A percentile compares a stretch with the other conserved stretches of the same genome.
phyloP scores from a whole-genome alignment of 345 rosid species.

The Boechera divaricarpa region DNA sequence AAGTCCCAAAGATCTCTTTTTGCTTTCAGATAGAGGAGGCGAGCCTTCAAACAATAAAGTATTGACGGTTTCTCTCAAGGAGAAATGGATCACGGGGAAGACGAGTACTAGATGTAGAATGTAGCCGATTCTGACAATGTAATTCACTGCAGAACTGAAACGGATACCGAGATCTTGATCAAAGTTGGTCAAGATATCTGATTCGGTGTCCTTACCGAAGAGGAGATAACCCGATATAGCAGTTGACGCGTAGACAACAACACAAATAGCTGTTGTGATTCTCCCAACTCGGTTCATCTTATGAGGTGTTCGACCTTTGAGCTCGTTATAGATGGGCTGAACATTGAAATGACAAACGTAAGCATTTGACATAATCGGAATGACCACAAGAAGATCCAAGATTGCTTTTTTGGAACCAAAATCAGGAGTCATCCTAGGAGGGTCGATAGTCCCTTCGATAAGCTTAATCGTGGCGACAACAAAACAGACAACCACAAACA shows the following conservation, averaged over 20 bases:
- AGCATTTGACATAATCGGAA: constrained; percentile 92
- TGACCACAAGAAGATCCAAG: constrained; percentile 88
- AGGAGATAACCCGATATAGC: constrained; percentile 87
- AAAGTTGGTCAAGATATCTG: constrained; percentile 86
- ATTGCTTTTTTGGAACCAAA: constrained; percentile 71
- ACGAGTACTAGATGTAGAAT: constrained; percentile 92
- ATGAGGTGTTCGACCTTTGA: constrained; percentile 68
- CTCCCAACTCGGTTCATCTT: constrained; percentile 91
- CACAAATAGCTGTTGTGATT: constrained; percentile 73
- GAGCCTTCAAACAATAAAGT: constrained; percentile 67
- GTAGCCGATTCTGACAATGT: constrained; percentile 86
- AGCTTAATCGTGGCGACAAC: constrained; percentile 75
- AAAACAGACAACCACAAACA: constrained; percentile 83
- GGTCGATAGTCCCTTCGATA: constrained; percentile 73
- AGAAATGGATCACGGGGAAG: constrained; percentile 96
- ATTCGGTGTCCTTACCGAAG: constrained; percentile 82
- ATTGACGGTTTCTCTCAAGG: constrained; percentile 85
- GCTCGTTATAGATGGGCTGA: constrained; percentile 95
- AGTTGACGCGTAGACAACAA: constrained; percentile 70
- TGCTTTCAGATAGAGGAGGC: constrained; percentile 79
- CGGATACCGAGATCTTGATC: constrained; percentile 85
- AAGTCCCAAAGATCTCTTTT: constrained; percentile 72
- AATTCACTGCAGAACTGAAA: constrained; percentile 80
- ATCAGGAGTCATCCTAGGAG: constrained; percentile 83
- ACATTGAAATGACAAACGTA: constrained; percentile 93